Evolutionary conservation across 768 basidiomycete species (phyloP), one percentile per base, ranked within the genome.

Genomic region (Leccinum subtestaceum): DNA sequence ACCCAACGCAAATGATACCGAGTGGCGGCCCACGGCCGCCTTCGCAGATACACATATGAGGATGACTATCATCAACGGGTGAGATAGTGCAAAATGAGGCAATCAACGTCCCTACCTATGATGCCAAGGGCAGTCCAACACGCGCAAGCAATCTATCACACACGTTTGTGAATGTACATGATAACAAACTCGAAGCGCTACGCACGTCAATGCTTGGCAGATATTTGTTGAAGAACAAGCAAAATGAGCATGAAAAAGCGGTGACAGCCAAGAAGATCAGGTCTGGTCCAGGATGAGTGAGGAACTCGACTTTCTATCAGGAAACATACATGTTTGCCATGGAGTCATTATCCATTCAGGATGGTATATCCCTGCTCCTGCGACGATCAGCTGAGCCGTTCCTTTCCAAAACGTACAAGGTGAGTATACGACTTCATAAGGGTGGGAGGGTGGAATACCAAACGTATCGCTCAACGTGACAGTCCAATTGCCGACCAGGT

Each of bases 401-500:
- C 84, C 85, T 81, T 75, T 40, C 38, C 38, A 51, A 6, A 17
- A 15, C 17, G 48, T 10, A 27, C 2, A 25, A 11, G 45, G n/a
- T 60, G 40, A 55, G 58, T 46, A 1, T 7, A 2, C 36, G 3
- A 4, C 1, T 38, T 13, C 40, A 29, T 8, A 10, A 34, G 15
- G 19, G 19, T 46, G 31, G n/a, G 32, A 36, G 0, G 2, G 21
- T 31, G 1, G 32, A 38, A 21, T 57, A 70, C 84, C 84, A 65
- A 88, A 88, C 4, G 81, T 84, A 6, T 86, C 86, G 10, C 85
- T 86, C 38, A 87, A 65, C n/a, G 83, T 81, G 57, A 84, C 78
- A 0, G 83, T 88, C 85, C 86, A 88, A 13, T 86, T 83, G 25
- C 87, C 87, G 29, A 86, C 84, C 64, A 86, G 75, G 2, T 82